Evolutionary conservation across 768 basidiomycete genomes (phyloP), one percentile per base, ranked within the genome.

Genomic region (Kwoniella newhampshirensis): DNA sequence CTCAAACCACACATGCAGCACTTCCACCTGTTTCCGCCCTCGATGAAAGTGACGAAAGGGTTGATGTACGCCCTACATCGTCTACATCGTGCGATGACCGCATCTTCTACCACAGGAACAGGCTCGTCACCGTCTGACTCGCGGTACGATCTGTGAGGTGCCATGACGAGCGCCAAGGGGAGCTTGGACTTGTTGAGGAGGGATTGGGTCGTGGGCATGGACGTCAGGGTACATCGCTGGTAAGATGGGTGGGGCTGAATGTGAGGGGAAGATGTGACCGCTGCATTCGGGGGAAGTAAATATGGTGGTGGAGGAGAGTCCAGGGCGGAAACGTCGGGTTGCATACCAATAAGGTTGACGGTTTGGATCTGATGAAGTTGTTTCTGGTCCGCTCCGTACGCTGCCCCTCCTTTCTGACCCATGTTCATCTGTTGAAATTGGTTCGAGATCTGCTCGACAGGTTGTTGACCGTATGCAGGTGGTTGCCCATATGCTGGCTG

Each of bases 1-100:
- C 90, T 88, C 83, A 98, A 86, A 69, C 87, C 89, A 77, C 96
- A 99, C 91, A 99, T 91, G 78, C 91, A 94, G 77, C 96, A 99
- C 74, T 96, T 88, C 96, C 96, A 99, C 83, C 91, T 85, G 77
- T 91, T 93, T 27, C 96, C 96, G 52, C 92, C 92, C 69, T 99
- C 96, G 69, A 98, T 90, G 77, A 98, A 98, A 70, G 91, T 90
- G 20, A 96, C 92, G 70, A 88, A 98, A 3, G 94, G 92, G 73
- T 97, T 94, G 77, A 98, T 97, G 78, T 97, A 97, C 32, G 91
- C 87, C 72, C 94, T 85, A 81, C 94, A 97, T 18, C 94, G 84
- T 60, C 94, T 83, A 79, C 94, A 97, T 41, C 94, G 87, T 40
- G 94, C 93, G 68, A 97, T 97, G 41, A 97, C 88, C 0, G 89